Conservation (phyloP, 2,329 filamentous ascomycete genomes). For the Sporothrix schenckii region DNA sequence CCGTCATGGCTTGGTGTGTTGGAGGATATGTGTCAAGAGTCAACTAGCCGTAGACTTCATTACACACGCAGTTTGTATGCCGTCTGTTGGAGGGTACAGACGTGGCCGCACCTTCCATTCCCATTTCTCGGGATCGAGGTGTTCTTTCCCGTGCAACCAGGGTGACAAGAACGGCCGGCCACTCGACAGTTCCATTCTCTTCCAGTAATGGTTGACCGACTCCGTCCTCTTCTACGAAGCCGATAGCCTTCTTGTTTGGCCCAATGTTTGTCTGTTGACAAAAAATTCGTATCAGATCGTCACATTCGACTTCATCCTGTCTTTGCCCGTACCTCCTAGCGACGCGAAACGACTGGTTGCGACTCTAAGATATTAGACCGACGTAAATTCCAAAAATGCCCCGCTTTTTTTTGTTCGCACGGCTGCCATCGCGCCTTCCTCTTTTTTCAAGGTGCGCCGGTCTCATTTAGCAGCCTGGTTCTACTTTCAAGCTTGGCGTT, state of each 20-base stretch:
- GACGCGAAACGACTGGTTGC: constrained; percentile 13
- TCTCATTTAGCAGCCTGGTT: constrained; percentile 18
- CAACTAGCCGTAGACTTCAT: background rate
- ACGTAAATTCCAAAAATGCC: background rate
- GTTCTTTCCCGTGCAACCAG: background rate
- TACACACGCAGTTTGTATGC: background rate
- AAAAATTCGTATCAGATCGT: background rate
- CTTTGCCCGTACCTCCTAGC: constrained; percentile 9
- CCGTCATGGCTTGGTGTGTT: background rate
- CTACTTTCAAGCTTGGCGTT: background rate
- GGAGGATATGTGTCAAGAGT: background rate
- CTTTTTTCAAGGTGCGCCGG: background rate
- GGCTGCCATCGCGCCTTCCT: constrained; percentile 17
- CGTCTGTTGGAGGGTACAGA: background rate
- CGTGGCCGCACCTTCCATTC: background rate
- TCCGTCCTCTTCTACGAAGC: constrained; percentile 8
- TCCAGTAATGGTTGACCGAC: background rate
- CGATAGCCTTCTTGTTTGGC: background rate
- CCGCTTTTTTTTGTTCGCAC: background rate
- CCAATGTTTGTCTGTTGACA: background rate
- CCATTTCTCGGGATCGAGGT: background rate
- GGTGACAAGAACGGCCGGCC: background rate
- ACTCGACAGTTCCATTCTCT: background rate
- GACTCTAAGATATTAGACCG: background rate
- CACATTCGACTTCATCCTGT: background rate